A percentile compares a stretch with the other conserved stretches of the same genome.
Conservation (phyloP, 306 rosid species). For the Prunus dulcis region DNA sequence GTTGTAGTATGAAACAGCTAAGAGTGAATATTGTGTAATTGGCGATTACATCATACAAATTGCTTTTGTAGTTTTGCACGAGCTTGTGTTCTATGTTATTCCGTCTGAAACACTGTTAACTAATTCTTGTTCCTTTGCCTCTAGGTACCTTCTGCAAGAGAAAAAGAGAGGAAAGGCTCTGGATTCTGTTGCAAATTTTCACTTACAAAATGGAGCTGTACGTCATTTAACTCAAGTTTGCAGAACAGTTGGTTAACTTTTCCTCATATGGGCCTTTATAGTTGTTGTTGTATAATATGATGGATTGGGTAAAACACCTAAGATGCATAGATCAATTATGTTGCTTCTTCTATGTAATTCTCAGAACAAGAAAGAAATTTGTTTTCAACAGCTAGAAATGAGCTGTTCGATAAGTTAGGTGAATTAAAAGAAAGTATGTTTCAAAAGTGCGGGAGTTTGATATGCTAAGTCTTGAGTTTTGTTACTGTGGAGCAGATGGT, state of each 20-base stretch:
- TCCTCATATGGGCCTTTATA: background rate
- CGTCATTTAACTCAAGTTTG: conserved; percentile 22
- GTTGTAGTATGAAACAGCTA: conserved; percentile 14
- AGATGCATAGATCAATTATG: conserved; percentile 15
- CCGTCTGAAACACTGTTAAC: background rate
- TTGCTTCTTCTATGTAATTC: background rate
- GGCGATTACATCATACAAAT: conserved; percentile 8
- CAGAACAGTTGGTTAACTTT: conserved; percentile 12
- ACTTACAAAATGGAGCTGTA: conserved; percentile 98
- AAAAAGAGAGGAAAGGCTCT: conserved; percentile 97
- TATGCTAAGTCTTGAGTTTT: conserved; percentile 8
- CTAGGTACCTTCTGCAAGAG: conserved; percentile 93
- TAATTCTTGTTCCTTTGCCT: conserved; percentile 15
- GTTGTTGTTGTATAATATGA: background rate
- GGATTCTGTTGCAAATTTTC: conserved; percentile 94
- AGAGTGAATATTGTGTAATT: conserved; percentile 10
- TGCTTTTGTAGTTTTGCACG: conserved; percentile 11
- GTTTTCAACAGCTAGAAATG: background rate
- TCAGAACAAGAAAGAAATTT: background rate
- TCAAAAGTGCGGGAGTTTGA: background rate
- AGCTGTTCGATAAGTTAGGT: background rate
- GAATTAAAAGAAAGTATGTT: background rate
- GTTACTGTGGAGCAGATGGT: conserved; percentile 62
- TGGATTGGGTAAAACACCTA: background rate
- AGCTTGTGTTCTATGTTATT: conserved; percentile 1